These are phyloP conservation scores for Alternaria tenuissima DNA, from an alignment of 2,329 filamentous ascomycete species.

Conservation along the genomic window DNA sequence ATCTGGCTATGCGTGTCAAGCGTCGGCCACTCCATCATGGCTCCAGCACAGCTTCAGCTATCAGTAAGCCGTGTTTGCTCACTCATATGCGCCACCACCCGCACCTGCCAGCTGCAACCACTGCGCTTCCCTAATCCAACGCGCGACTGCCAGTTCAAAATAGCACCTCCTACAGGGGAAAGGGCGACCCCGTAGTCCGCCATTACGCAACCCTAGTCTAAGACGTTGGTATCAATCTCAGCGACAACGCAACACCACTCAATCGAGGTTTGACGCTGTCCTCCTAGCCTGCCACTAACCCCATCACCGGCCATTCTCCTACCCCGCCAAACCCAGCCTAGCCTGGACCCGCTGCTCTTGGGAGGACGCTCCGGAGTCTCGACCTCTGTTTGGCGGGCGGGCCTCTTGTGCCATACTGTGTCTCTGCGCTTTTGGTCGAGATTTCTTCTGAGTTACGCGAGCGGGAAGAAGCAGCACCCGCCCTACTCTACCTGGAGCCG, in stretches of 20 bases:
- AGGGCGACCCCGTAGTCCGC: constrained; percentile 7
- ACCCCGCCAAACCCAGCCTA: constrained; percentile 12
- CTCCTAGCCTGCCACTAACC: constrained; percentile 6
- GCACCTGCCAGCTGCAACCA: constrained; percentile 7
- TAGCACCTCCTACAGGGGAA: constrained; percentile 5
- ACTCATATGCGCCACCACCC: constrained; percentile 15
- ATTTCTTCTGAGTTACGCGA: constrained; percentile 6
- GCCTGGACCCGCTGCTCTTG: constrained; percentile 10
- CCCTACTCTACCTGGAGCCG: constrained; percentile 13
- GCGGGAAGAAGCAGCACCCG: constrained; percentile 8
- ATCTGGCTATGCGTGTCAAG: constrained; percentile 14
- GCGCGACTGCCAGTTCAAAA: constrained; percentile 3
- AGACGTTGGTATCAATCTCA: not conserved
- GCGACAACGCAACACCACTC: constrained; percentile 8
- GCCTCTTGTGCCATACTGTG: constrained; percentile 1
- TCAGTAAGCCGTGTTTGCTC: not conserved
- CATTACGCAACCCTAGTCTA: not conserved
- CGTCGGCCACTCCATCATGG: constrained; percentile 10
- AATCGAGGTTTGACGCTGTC: constrained; percentile 1
- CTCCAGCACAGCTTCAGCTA: constrained; percentile 2
- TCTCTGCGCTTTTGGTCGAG: not conserved
- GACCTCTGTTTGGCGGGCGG: constrained; percentile 1
- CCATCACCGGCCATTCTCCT: constrained; percentile 6
- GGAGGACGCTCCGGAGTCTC: constrained; percentile 7
- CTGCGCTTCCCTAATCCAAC: constrained; percentile 3